Evolutionary conservation across 1,139 yeast species (phyloP).

Genomic region (Meyerozyma guilliermondii): DNA sequence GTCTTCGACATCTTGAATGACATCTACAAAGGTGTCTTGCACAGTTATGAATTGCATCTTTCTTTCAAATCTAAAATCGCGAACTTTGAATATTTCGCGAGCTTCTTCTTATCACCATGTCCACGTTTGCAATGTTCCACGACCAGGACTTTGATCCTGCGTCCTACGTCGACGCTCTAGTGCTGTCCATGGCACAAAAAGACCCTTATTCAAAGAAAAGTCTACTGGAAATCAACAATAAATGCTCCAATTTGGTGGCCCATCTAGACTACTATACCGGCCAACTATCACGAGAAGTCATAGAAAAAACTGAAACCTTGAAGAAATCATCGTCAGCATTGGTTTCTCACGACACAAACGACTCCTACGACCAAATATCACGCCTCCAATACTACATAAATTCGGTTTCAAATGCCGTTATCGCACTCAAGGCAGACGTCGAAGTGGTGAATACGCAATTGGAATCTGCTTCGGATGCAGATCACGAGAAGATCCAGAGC

Average conservation of each 20-base stretch:
- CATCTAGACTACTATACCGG: conserved; percentile 61
- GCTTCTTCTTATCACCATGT: conserved; percentile 13
- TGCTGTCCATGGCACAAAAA: conserved; percentile 19
- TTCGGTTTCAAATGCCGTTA: conserved; percentile 52
- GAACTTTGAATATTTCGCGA: conserved; percentile 1
- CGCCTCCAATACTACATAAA: conserved; percentile 62
- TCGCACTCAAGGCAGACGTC: conserved; percentile 49
- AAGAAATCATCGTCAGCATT: conserved; percentile 32
- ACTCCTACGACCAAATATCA: conserved; percentile 22
- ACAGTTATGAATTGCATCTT: conserved; percentile 19
- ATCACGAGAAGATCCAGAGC: conserved; percentile 19
- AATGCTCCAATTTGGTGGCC: conserved; percentile 39
- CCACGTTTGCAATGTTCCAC: conserved; percentile 32
- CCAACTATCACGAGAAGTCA: conserved; percentile 48
- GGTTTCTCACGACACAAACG: conserved; percentile 17
- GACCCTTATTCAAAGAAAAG: conserved; percentile 20
- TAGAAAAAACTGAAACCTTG: conserved; percentile 40
- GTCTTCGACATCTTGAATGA: conserved; percentile 27
- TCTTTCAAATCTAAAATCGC: background rate
- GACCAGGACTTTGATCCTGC: conserved; percentile 35
- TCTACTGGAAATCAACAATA: conserved; percentile 23
- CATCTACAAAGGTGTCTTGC: conserved; percentile 40
- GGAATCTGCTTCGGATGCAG: conserved; percentile 16
- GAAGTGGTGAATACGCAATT: conserved; percentile 39
- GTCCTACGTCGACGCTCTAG: conserved; percentile 33